Conservation (phyloP, 2,329 filamentous ascomycete genomes). For the Cryphonectria naterciae region DNA sequence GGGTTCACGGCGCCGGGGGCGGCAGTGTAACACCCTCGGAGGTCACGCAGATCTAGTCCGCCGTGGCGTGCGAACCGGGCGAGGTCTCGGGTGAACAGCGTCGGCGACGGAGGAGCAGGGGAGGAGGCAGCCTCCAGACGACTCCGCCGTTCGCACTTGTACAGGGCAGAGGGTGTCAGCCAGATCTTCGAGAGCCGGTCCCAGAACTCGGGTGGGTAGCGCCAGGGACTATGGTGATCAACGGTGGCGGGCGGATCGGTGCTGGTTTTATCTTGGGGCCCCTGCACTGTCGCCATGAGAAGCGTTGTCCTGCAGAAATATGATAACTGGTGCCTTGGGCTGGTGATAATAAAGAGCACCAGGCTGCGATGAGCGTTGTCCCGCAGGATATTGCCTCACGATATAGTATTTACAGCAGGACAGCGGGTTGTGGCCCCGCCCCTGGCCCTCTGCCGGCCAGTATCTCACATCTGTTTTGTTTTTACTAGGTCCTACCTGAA, state of each 20-base stretch:
- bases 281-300: too few species aligned
- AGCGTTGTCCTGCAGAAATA: too few species aligned
- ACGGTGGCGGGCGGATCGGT: background rate
- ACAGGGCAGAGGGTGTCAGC: background rate
- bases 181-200: background rate
- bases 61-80: slow-evolving; percentile 34
- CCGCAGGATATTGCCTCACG: too few species aligned
- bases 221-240: background rate
- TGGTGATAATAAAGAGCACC: too few species aligned
- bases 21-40: slow-evolving; percentile 29
- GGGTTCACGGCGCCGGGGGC: slow-evolving; percentile 24
- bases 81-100: slow-evolving; percentile 1
- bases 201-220: background rate
- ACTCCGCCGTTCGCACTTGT: background rate
- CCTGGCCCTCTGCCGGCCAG: too few species aligned
- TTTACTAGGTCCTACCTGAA: too few species aligned
- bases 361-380: too few species aligned
- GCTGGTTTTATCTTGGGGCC: too few species aligned
- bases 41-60: slow-evolving; percentile 33
- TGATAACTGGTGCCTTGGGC: too few species aligned
- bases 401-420: too few species aligned
- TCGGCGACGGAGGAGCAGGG: background rate
- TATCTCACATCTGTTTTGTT: too few species aligned
- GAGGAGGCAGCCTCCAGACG: background rate
- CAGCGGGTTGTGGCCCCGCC: too few species aligned